Base-by-base conservation (phyloP, 2,329 filamentous ascomycete genomes). In the Exophiala aquamarina region DNA sequence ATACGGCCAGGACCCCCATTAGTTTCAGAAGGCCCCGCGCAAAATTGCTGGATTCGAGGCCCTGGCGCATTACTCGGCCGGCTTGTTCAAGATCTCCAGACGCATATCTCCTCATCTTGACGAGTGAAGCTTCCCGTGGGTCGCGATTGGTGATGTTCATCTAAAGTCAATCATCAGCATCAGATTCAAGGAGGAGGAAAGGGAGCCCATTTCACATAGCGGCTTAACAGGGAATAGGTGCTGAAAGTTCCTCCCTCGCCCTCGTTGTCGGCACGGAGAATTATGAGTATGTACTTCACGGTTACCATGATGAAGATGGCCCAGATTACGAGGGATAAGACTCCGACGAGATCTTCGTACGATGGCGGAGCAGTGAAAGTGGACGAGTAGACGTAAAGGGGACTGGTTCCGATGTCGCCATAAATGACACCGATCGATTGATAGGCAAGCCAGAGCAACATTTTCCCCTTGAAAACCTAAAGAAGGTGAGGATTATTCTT, bases 181-280 rank as follows among this genome's bases (percentile, higher is more conserved):
- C n/a, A n/a, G n/a, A n/a, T n/a, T n/a, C n/a, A n/a, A n/a, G n/a
- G n/a, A n/a, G n/a, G n/a, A n/a, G n/a, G n/a, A n/a, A 9, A 31
- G n/a, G 28, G n/a, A 31, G 28, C 28, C 9, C 9, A 31, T 31
- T n/a, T 31, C n/a, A 38, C 75, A 61, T 77, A 79, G 59, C 73
- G 62, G 17, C 72, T 74, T 3, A 81, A 66, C 11, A 81, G 63
- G 0, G 74, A 75, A 56, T 79, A 79, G 8, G 73, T 70, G 17
- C 69, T 72, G 61, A 81, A 81, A 0, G 77, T 80, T 2, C 77
- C 77, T 9, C 78, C 78, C 57, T 81, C 77, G 18, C 78, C 78
- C 56, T 80, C 75, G 47, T 81, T 75, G 59, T 81, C 76, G 21
- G 77, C 77, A 37, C 63, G 61, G 3, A 81, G 63, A 19, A 80